Evolutionary conservation across 306 rosid genomes (phyloP).

Genomic region (Clitoria ternatea): DNA sequence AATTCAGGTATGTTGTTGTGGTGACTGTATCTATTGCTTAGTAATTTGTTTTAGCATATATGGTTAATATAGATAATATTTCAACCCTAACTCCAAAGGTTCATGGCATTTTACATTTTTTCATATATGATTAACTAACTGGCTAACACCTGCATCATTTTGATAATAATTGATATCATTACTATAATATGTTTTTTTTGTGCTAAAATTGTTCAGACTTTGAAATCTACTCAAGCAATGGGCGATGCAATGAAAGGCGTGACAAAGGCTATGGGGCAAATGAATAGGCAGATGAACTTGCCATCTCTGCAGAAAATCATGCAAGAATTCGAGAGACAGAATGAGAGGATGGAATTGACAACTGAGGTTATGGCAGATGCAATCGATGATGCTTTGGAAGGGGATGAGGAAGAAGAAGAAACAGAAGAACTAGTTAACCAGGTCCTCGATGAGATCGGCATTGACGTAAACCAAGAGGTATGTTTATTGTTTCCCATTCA

Average conservation of each 20-base stretch:
- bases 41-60: not conserved
- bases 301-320: constrained; percentile 92
- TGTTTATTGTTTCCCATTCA: not conserved
- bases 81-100: constrained; percentile 3
- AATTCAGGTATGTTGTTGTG: constrained; percentile 64
- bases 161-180: not conserved
- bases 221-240: constrained; percentile 99
- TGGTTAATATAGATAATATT: not conserved
- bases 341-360: constrained; percentile 88
- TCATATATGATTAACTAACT: constrained; percentile 3
- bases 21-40: not conserved
- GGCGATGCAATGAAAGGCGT: constrained; percentile 99
- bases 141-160: not conserved
- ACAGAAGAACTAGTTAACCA: constrained; percentile 91
- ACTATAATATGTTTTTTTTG: not conserved
- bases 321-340: constrained; percentile 95
- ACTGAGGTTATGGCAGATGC: constrained; percentile 95
- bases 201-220: constrained; percentile 46
- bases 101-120: constrained; percentile 7
- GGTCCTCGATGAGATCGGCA: constrained; percentile 97
- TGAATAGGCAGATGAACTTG: constrained; percentile 98
- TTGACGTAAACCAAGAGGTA: constrained; percentile 91
- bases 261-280: constrained; percentile 99
- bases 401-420: constrained; percentile 97
- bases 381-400: constrained; percentile 96